Evolutionary conservation across 2,329 filamentous ascomycete genomes (phyloP).

Genomic region (Calonectria pseudoreteaudii): DNA sequence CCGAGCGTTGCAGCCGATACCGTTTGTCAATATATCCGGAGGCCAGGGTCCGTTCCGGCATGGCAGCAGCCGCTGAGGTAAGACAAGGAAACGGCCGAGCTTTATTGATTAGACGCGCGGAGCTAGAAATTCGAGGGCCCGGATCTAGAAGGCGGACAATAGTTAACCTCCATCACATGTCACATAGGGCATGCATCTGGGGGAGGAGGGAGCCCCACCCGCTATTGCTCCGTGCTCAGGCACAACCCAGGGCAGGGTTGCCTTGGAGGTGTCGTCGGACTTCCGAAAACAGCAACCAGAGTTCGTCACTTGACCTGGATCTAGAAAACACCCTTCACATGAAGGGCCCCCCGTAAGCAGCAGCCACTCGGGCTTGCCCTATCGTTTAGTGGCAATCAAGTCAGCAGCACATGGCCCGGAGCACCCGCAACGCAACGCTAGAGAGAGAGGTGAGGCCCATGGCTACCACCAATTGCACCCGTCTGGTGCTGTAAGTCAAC

Average conservation of each 20-base stretch:
- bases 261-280: background rate
- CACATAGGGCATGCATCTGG: background rate
- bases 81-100: background rate
- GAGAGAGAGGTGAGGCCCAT: background rate
- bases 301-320: background rate
- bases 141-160: conserved; percentile 1
- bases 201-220: background rate
- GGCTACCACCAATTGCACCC: background rate
- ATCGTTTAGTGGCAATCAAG: background rate
- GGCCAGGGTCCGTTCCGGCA: background rate
- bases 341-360: background rate
- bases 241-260: background rate
- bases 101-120: background rate
- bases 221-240: background rate
- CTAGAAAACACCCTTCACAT: background rate
- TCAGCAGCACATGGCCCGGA: conserved; percentile 2
- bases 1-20: background rate
- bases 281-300: background rate
- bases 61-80: background rate
- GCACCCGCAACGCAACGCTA: background rate
- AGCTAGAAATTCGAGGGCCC: background rate
- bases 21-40: background rate
- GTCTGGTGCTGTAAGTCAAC: background rate
- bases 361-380: background rate
- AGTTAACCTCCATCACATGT: background rate